A percentile compares a stretch with the other conserved stretches of the same genome.
Conservation (phyloP, 2,329 filamentous ascomycete genomes). For the Colletotrichum musicola region DNA sequence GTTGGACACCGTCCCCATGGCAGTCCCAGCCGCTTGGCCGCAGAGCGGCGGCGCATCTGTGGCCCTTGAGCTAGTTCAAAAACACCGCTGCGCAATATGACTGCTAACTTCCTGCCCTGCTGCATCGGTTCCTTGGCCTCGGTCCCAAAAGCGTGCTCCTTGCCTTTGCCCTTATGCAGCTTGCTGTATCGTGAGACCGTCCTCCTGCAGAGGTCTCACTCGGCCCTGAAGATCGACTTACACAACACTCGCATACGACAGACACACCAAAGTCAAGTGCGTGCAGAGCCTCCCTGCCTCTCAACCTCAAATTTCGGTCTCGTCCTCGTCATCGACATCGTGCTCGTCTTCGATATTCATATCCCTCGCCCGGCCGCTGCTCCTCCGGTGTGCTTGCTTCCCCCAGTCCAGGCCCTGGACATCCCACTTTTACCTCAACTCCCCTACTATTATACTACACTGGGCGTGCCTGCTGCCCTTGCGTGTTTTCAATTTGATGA, state of each 20-base stretch:
- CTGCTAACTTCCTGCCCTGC: no score
- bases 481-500: slow-evolving; percentile 15
- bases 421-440: slow-evolving; percentile 24
- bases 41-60: slow-evolving; percentile 7
- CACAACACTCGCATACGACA: slow-evolving; percentile 13
- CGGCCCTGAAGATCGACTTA: slow-evolving; percentile 26
- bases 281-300: slow-evolving; percentile 17
- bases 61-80: slow-evolving; percentile 13
- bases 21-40: slow-evolving; percentile 6
- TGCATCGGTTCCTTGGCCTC: no score
- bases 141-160: background rate
- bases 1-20: background rate
- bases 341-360: no score
- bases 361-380: background rate
- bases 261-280: slow-evolving; percentile 3
- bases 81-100: background rate
- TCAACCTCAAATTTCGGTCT: background rate
- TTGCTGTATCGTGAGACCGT: slow-evolving; percentile 11
- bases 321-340: background rate
- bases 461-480: background rate
- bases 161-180: slow-evolving; percentile 16
- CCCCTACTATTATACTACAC: background rate
- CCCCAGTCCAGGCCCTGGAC: background rate
- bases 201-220: slow-evolving; percentile 22
- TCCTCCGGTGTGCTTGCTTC: background rate